Percentiles rank a stretch among this genome's conserved stretches.
These are phyloP conservation scores for Chlorella sorokiniana DNA, from an alignment of 139 green algal species.

Conservation along the genomic window DNA sequence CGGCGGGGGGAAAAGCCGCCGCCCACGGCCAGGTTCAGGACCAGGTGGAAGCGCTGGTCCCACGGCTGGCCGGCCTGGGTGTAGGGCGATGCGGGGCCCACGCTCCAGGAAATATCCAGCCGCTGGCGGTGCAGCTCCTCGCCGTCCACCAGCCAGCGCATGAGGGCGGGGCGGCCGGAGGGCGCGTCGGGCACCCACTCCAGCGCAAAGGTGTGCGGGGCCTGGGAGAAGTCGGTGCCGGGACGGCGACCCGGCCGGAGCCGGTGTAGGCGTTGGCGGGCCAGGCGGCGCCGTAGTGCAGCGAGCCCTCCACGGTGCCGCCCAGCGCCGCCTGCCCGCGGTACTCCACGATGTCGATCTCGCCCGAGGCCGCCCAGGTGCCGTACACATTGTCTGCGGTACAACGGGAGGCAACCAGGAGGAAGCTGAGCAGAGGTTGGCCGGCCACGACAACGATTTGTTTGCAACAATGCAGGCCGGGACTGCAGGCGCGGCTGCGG, in stretches of 20 bases:
- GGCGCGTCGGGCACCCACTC: not conserved
- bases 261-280: slow-evolving; percentile 17
- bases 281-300: slow-evolving; percentile 29
- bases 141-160: slow-evolving; percentile 14
- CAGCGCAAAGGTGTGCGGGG: slow-evolving; percentile 6
- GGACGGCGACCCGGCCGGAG: not conserved
- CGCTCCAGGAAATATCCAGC: not conserved
- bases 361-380: slow-evolving; percentile 26
- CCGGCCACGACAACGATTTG: not conserved
- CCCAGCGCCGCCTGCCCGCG: not conserved
- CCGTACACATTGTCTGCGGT: slow-evolving; percentile 24
- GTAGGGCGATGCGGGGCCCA: not conserved
- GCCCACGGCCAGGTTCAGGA: slow-evolving; percentile 40
- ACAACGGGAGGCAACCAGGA: not conserved
- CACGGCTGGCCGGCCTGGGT: slow-evolving; percentile 14
- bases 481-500: no score
- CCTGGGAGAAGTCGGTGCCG: not conserved
- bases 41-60: slow-evolving; percentile 29
- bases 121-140: not conserved
- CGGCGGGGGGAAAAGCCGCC: slow-evolving; percentile 7
- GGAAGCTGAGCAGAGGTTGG: not conserved
- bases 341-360: slow-evolving; percentile 37
- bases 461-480: not conserved
- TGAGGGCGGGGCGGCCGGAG: not conserved
- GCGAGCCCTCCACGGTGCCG: not conserved